phyloP scores from a whole-genome alignment of 129 eudicot species.

The Sambucus nigra region DNA sequence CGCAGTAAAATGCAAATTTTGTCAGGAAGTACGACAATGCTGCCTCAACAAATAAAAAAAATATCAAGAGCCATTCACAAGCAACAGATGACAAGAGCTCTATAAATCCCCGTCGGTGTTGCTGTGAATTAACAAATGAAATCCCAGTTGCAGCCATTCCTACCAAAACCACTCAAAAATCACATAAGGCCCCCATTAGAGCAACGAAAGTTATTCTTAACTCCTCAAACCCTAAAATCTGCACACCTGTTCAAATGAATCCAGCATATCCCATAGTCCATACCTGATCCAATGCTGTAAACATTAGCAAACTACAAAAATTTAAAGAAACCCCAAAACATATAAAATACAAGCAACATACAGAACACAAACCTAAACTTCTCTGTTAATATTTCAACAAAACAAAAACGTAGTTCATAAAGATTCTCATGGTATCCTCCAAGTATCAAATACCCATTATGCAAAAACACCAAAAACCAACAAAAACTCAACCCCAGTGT shows the following conservation, averaged over 20 bases:
- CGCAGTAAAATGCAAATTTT: conserved; percentile 60
- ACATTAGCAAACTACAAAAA: not conserved
- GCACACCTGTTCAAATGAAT: not conserved
- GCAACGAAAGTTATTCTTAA: conserved; percentile 16
- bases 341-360: not conserved
- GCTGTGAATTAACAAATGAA: conserved; percentile 13
- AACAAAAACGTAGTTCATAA: not conserved
- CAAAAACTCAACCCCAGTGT: not conserved
- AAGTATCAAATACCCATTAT: not conserved
- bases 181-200: conserved; percentile 24
- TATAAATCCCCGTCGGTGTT: conserved; percentile 27
- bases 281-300: not conserved
- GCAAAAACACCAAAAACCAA: not conserved
- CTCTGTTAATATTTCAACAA: not conserved
- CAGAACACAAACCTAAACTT: not conserved
- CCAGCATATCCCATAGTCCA: conserved; percentile 15
- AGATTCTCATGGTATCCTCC: no score
- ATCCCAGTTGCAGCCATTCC: conserved; percentile 45
- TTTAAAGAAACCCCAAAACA: not conserved
- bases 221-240: conserved; percentile 7
- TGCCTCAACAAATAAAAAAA: conserved; percentile 63
- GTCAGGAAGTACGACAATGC: conserved; percentile 46
- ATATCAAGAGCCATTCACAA: conserved; percentile 86
- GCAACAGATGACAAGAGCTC: conserved; percentile 36
- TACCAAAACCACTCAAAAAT: conserved; percentile 4